Conservation (phyloP, 148 eudicot species). For the Arbutus unedo region DNA sequence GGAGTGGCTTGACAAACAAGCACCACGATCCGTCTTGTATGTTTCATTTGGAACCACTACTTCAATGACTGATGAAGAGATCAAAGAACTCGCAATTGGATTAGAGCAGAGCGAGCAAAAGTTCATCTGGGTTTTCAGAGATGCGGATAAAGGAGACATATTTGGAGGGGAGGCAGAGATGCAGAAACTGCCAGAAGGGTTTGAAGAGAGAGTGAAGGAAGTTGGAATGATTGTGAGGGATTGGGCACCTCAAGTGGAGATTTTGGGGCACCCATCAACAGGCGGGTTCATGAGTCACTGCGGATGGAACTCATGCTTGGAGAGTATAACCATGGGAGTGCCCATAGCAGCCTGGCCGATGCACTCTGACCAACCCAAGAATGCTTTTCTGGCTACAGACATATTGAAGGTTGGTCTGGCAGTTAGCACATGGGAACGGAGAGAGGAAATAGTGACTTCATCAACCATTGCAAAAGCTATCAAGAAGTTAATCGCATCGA, state of each 20-base stretch:
- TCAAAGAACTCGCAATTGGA: slow-evolving; percentile 12
- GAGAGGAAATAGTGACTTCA: neutral
- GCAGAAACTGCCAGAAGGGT: neutral
- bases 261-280: slow-evolving; percentile 3
- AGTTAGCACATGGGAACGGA: neutral
- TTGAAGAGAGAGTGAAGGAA: neutral
- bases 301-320: slow-evolving; percentile 15
- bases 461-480: neutral
- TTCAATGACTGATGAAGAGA: slow-evolving; percentile 1
- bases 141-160: slow-evolving; percentile 11
- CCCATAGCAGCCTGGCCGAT: slow-evolving; percentile 9
- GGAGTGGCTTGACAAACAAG: slow-evolving; percentile 18
- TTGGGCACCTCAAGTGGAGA: slow-evolving; percentile 13
- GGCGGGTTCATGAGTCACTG: slow-evolving; percentile 15
- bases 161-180: neutral
- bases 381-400: neutral
- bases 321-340: slow-evolving; percentile 8
- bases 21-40: neutral
- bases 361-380: slow-evolving; percentile 15
- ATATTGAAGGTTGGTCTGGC: slow-evolving; percentile 2
- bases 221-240: slow-evolving; percentile 9
- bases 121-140: slow-evolving; percentile 22
- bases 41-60: slow-evolving; percentile 9
- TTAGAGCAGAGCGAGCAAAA: slow-evolving; percentile 12
- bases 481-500: slow-evolving; percentile 11